Evolutionary conservation across 192 early-diverging fungal genomes (phyloP).

Genomic region (Coemansia javaensis): DNA sequence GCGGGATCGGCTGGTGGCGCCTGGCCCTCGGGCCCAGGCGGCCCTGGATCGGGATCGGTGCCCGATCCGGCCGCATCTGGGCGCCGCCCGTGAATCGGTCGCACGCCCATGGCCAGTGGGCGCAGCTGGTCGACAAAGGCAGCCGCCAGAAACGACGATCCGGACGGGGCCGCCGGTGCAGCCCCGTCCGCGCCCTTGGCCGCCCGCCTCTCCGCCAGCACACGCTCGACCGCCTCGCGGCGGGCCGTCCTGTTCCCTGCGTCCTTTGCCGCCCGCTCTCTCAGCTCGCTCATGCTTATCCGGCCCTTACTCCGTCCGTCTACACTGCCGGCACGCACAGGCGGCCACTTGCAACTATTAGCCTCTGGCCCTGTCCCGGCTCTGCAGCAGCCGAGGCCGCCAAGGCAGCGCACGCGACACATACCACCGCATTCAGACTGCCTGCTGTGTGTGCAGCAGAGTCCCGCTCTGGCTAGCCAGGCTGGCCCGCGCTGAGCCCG

Average conservation of each 20-base stretch:
- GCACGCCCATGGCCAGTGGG: slow-evolving; percentile 10
- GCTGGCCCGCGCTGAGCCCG: no score
- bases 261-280: slow-evolving; percentile 4
- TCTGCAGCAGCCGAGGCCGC: no score
- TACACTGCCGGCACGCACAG: no score
- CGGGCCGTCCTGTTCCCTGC: slow-evolving; percentile 15
- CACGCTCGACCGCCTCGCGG: slow-evolving; percentile 12
- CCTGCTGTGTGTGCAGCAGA: no score
- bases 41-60: not conserved
- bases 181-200: no score
- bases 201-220: slow-evolving; percentile 9
- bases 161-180: no score
- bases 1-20: not conserved
- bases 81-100: not conserved
- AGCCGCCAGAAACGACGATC: slow-evolving; percentile 5
- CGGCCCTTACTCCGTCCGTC: not conserved
- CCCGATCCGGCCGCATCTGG: not conserved
- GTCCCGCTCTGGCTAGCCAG: no score
- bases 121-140: slow-evolving; percentile 35
- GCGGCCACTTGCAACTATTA: no score
- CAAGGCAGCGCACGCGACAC: no score
- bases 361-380: no score
- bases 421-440: no score
- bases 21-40: not conserved
- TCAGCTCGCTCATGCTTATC: not conserved